These are phyloP conservation scores for Diaporthe aspalathi DNA, from an alignment of 2,329 filamentous ascomycete genomes.

Conservation along the genomic window DNA sequence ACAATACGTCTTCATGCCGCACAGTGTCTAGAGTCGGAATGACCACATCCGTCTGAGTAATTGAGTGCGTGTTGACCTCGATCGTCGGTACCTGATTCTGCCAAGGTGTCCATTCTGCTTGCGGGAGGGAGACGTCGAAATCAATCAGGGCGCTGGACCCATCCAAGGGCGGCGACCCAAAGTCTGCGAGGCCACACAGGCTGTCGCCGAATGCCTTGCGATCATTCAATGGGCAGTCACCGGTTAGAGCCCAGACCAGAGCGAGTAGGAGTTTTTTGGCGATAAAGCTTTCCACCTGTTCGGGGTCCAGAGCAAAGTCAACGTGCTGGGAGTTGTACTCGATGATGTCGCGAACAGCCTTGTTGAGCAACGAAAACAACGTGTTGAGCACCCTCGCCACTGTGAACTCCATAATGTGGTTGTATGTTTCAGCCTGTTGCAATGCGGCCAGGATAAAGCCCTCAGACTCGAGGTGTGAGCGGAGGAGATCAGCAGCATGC, in stretches of 20 bases:
- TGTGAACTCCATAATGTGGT: slow-evolving; percentile 99
- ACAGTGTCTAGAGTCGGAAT: slow-evolving; percentile 98
- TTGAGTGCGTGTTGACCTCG: slow-evolving; percentile 97
- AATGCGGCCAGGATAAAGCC: slow-evolving; percentile 84
- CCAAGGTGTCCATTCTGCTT: slow-evolving; percentile 91
- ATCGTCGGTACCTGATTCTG: slow-evolving; percentile 93
- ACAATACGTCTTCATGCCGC: slow-evolving; percentile 97
- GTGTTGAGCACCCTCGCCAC: slow-evolving; percentile 90
- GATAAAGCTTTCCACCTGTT: slow-evolving; percentile 89
- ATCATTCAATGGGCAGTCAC: slow-evolving; percentile 89
- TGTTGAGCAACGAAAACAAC: slow-evolving; percentile 94
- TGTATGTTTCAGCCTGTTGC: slow-evolving; percentile 79
- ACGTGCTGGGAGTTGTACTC: slow-evolving; percentile 96
- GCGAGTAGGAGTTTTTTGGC: slow-evolving; percentile 95
- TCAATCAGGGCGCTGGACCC: slow-evolving; percentile 91
- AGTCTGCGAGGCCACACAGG: slow-evolving; percentile 82
- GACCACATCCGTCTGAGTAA: slow-evolving; percentile 97
- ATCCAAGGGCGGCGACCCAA: slow-evolving; percentile 84
- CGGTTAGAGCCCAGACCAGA: slow-evolving; percentile 94
- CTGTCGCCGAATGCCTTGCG: slow-evolving; percentile 91
- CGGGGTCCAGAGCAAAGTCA: slow-evolving; percentile 91
- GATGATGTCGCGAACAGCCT: slow-evolving; percentile 88
- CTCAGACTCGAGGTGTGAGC: slow-evolving; percentile 79
- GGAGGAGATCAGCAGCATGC: slow-evolving; percentile 82
- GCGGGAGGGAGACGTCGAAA: slow-evolving; percentile 89